Base-by-base conservation (phyloP, 192 early-diverging fungal species). In the Backusella australiensis region DNA sequence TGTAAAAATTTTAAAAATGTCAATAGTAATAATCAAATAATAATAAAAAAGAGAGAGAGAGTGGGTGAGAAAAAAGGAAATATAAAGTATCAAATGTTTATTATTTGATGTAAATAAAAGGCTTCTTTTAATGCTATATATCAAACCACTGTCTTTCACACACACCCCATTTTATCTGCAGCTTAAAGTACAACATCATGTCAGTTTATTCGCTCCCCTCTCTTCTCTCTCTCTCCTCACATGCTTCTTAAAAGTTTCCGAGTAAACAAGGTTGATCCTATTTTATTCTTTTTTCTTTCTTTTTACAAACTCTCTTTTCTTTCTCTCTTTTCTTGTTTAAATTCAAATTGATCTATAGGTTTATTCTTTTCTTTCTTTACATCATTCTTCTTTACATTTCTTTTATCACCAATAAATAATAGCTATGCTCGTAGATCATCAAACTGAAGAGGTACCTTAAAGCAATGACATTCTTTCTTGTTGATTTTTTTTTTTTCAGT, bases 231-330 rank as follows among this genome's bases (percentile, higher is more conserved):
- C 34, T 23, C 67, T n/a, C 34, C 67, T 69, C 67, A 69, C 35
- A 69, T 38, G 67, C 67, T 69, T 38, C 36, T 59, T 69, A 69
- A 69, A 69, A 69, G 67, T 69, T 69, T 69, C 67, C 67, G 67
- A 69, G 67, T 59, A 59, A 59, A 59, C 53, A 59, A 59, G 46
- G 53, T 59, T 59, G 53, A 59, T 59, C 35, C 21, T 69, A 36
- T 69, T 67, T 67, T 35, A 67, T 32, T 38, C 67, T 23, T 68
- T 68, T 36, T 34, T 41, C 34, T 69, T 69, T 69, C n/a, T 21
- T 21, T 11, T 38, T 23, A 32, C 9, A 56, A 21, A 23, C 9
- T 59, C 34, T 67, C 34, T 67, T 17, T 34, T 34, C 67, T 36
- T 36, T 39, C 67, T 69, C 26, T 15, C 36, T 38, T 39, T 12